Evolutionary conservation across 169 alveolate genomes (phyloP).

Genomic region (Amoebophrya sp.): DNA sequence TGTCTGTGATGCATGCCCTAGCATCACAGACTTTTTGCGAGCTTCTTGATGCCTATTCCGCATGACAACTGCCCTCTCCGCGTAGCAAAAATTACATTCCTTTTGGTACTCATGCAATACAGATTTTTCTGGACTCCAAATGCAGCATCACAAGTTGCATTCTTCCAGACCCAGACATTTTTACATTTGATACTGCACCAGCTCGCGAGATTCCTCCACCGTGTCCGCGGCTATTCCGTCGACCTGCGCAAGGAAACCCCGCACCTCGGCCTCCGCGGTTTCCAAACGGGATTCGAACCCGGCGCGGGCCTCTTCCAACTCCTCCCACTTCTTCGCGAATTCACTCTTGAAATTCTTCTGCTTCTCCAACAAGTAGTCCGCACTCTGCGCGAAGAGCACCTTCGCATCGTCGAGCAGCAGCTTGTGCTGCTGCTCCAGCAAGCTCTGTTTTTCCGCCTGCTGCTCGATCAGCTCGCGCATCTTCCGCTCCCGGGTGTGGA

Average conservation of each 20-base stretch:
- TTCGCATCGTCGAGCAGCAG: neutral
- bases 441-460: neutral
- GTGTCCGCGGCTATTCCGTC: neutral
- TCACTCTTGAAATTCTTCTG: neutral
- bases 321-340: neutral
- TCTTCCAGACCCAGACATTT: too few species aligned
- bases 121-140: too few species aligned
- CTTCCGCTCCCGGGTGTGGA: neutral
- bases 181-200: too few species aligned
- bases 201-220: neutral
- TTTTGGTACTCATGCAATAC: too few species aligned
- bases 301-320: neutral
- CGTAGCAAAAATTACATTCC: too few species aligned
- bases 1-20: too few species aligned
- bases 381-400: neutral
- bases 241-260: neutral
- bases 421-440: neutral
- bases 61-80: too few species aligned
- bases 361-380: neutral
- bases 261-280: neutral
- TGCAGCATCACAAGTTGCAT: too few species aligned
- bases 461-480: neutral
- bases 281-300: neutral
- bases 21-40: too few species aligned
- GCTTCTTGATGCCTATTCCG: too few species aligned